phyloP scores from a whole-genome alignment of 108 stramenopile species.

The Fragilaria radians region DNA sequence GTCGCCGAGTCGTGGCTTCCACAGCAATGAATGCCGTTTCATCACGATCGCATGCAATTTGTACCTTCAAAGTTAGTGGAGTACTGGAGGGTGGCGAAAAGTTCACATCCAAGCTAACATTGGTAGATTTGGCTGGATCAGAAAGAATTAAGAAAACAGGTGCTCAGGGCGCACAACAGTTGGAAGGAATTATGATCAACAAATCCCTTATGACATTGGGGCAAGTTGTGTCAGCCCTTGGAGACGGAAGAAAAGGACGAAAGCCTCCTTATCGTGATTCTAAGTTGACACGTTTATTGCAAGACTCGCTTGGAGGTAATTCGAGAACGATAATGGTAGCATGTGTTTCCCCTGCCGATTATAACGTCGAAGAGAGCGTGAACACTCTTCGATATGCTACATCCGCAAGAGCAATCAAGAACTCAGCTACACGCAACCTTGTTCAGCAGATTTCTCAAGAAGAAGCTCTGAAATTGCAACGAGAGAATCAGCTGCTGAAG shows the following conservation, averaged over 20 bases:
- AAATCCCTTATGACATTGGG: constrained; percentile 82
- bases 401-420: constrained; percentile 93
- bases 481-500: constrained; percentile 70
- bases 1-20: constrained; percentile 59
- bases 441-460: constrained; percentile 42
- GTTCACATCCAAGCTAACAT: constrained; percentile 78
- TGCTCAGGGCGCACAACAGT: constrained; percentile 87
- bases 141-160: constrained; percentile 96
- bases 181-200: constrained; percentile 94
- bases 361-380: constrained; percentile 92
- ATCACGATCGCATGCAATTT: constrained; percentile 90
- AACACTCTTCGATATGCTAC: constrained; percentile 93
- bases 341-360: constrained; percentile 88
- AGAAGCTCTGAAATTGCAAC: constrained; percentile 61
- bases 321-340: constrained; percentile 91
- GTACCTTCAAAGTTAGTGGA: constrained; percentile 68
- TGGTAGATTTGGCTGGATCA: constrained; percentile 97
- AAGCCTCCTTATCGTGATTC: constrained; percentile 90
- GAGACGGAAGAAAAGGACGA: constrained; percentile 72
- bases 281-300: constrained; percentile 87
- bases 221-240: constrained; percentile 86
- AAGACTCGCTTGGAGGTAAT: constrained; percentile 91
- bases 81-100: constrained; percentile 24
- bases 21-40: constrained; percentile 88
- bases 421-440: constrained; percentile 79